phyloP scores from a whole-genome alignment of 2,329 filamentous ascomycete species.

The Fusarium napiforme region DNA sequence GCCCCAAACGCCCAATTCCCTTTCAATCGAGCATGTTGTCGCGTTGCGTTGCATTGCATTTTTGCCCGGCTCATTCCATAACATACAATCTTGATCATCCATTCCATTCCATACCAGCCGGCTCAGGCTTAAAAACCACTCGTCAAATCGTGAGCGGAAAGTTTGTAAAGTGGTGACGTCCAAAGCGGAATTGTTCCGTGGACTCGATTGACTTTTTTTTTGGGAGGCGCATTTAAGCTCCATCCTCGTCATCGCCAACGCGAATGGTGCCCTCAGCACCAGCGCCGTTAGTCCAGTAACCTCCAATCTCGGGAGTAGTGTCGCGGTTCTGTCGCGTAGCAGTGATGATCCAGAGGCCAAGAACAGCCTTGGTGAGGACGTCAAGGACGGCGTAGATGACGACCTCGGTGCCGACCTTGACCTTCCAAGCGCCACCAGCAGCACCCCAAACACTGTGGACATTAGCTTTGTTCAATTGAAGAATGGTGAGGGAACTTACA shows the following conservation, averaged over 20 bases:
- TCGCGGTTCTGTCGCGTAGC: constrained; percentile 52
- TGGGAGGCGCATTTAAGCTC: constrained; percentile 24
- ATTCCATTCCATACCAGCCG: background rate
- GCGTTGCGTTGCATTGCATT: background rate
- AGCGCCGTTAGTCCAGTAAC: constrained; percentile 54
- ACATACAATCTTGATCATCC: constrained; percentile 14
- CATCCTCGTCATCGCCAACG: constrained; percentile 54
- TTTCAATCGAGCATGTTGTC: background rate
- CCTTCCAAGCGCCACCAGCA: constrained; percentile 41
- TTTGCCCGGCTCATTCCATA: background rate
- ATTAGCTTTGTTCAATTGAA: background rate
- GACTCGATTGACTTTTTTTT: background rate
- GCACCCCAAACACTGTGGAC: constrained; percentile 43
- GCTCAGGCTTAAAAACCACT: background rate
- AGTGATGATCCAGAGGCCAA: constrained; percentile 49
- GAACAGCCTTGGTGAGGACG: constrained; percentile 46
- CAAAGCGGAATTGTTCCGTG: background rate
- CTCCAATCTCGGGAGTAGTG: constrained; percentile 51
- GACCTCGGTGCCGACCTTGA: constrained; percentile 45
- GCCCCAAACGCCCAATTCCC: constrained; percentile 14
- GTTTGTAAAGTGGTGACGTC: background rate
- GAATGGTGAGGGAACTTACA: constrained; percentile 34
- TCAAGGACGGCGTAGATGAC: constrained; percentile 48
- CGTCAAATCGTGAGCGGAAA: background rate
- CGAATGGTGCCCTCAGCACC: constrained; percentile 51